Base-by-base conservation (phyloP, 2,329 filamentous ascomycete species). In the Mariannaea sp. region DNA sequence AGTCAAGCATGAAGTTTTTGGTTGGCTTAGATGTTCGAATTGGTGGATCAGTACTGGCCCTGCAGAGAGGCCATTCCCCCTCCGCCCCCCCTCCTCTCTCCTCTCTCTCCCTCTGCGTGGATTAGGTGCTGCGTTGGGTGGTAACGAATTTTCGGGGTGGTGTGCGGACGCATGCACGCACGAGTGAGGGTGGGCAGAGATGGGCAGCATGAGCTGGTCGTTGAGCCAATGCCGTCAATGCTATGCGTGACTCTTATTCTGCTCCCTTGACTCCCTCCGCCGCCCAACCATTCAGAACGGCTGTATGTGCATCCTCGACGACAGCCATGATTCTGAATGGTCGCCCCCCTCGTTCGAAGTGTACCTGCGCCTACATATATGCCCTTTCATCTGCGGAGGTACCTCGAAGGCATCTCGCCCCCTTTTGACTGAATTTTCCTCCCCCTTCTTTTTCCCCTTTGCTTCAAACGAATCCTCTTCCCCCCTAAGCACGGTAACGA, bases 351-450 rank as follows among this genome's bases (percentile, higher is more conserved):
- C 22, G 35, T 46, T 14, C 17, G 35, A 46, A 56, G 47, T 52
- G 53, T 48, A 56, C 53, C 53, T 56, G 44, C 43, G 27, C 43
- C 27, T 53, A 53, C 49, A 42, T 56, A 45, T 56, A 30, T 49
- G 40, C 44, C 44, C 40, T 45, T 43, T 49, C 49, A 40, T 49
- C 49, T 27, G 32, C 12, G 30, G 40, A 56, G 30, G 53, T 56
- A 56, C 53, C 49, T 45, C 40, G 14, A 35, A 24, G 48, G 35
- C 48, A 36, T 33, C 39, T 43, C 48, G 14, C 33, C 5, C 33
- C 33, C 14, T 17, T 17, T 36, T 36, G 22, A 24, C 22, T n/a
- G n/a, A n/a, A 14, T 33, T 13, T 33, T n/a, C n/a, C n/a, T n/a
- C n/a, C n/a, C n/a, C 33, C 13, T 19, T 39, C 24, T 39, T 40